Base-by-base conservation (phyloP, 257 asterid genomes). In the Haberlea rhodopensis region DNA sequence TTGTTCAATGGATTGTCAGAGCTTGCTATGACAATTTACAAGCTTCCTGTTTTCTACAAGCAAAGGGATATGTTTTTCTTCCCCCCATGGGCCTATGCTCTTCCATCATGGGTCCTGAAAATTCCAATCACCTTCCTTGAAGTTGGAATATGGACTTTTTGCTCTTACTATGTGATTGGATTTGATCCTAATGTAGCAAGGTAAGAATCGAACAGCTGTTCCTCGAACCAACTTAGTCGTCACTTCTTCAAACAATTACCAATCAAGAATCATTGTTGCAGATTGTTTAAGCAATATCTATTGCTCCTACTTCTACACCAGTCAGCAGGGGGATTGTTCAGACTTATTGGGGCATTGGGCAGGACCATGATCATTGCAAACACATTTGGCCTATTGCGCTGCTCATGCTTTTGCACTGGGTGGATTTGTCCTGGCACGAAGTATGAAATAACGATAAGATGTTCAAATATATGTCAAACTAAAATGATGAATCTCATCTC, bases 31-130 rank as follows among this genome's bases (percentile, higher is more conserved):
- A 87, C 91, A 21, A 78, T 86, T 25, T 65, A 22, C 65, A 86
- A 80, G 84, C 92, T 89, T 72, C 95, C 96, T 0, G 88, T 86
- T 51, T 89, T 86, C 79, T 89, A 81, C 77, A 89, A 89, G 76
- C 96, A 89, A 64, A 70, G 94, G 70, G 84, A 89, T 57, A 80
- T 82, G 71, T 82, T 31, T 46, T 84, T 89, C 40, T 89, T 66
- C 69, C 96, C 96, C 0, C 67, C 96, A 2, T 89, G 96, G 95
- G 75, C 87, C 24, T 87, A 80, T 74, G 87, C 80, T 24, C 34
- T 89, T 54, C 95, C 96, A 5, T 29, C 80, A 5, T 86, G 92
- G 92, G 28, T 87, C 68, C 76, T 85, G 67, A 84, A 81, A 70
- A 72, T 87, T 52, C 96, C 96, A 0, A 4, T 81, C 1, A 51